Evolutionary conservation across 768 basidiomycete species (phyloP), one percentile per base, ranked within the genome.

Genomic region (Boletus rufocinnamomeus): DNA sequence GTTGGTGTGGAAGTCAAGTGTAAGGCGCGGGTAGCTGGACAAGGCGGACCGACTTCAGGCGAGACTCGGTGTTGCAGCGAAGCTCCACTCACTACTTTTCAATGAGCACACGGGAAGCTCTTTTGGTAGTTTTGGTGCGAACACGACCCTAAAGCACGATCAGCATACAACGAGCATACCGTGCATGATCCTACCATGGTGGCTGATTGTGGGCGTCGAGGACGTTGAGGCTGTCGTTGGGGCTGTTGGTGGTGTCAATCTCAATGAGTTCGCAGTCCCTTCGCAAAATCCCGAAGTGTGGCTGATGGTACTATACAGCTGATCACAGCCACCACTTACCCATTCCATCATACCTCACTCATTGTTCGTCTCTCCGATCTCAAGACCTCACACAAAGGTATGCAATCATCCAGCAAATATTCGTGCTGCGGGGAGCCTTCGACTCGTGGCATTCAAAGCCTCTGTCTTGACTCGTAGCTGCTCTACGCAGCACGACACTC

Each of bases 1-100:
- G 89, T 98, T 98, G 75, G 95, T 97, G 87, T 98, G 95, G 79
- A 98, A 98, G 76, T 98, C 96, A 76, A 98, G 91, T 66, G 96
- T 98, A 69, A 99, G 87, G 73, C 96, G 93, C 68, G 96, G 96
- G 83, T 99, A 99, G 87, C 91, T 93, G 71, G 25, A 27, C 49
- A 45, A 19, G 27, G 37, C n/a, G 32, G 8, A 23, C 10, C 19
- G 40, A 44, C 32, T 41, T 54, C 17, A 57, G 57, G 16, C 19
- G 23, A n/a, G 21, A 16, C 6, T 0, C 9, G 5, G 13, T 3
- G 25, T 25, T 16, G 21, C 6, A 19, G 23, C 21, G 25, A 50
- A 16, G 25, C 1, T 34, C 38, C 14, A 83, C 91, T 74, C 71
- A 93, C 91, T 98, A 99, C 86, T 98, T 98, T 86, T 99, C 97